Evolutionary conservation across 805 yeast species (phyloP), one percentile per base, ranked within the genome.

Genomic region (Lachancea quebecensis): DNA sequence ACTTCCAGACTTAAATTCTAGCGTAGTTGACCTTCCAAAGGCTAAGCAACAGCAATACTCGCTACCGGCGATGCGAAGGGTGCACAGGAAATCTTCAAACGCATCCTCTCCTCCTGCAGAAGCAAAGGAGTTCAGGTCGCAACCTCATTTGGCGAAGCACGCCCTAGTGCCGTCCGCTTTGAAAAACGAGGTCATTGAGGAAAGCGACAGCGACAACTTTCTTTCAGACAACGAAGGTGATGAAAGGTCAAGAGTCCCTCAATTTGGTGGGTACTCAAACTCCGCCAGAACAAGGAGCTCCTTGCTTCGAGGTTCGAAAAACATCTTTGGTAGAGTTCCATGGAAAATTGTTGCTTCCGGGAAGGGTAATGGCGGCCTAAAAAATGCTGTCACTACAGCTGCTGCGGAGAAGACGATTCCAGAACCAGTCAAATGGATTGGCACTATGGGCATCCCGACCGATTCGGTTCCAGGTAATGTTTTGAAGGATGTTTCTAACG

Each of bases 381-480:
- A 78, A 50, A 91, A 93, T 53, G 96, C 98, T 0, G 77, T 93
- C 12, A 73, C 75, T 39, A 67, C 82, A 6, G 83, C 91, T 0
- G 59, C 75, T 11, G 58, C 63, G 16, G 65, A 72, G 31, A 60
- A 70, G 33, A 57, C 65, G 0, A 67, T 70, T 10, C 48, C 53
- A 27, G 63, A 70, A 38, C 58, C 66, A 4, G 71, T 69, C 39
- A 70, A 67, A 46, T 91, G 96, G 95, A 77, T 91, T 1, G 99
- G 99, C n/a, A 81, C 95, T 0, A 66, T 85, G 30, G 95, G 96
- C 25, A 84, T 89, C 74, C 95, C 97, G 15, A 83, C 91, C 15
- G 97, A 93, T 64, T 79, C 74, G 27, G 74, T 93, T 15, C 84
- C 93, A 4, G 66, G 67, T 0, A 58, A 64, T 0, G 79, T 83